phyloP scores from a whole-genome alignment of 805 yeast genomes.

The Teunomyces atbi region DNA sequence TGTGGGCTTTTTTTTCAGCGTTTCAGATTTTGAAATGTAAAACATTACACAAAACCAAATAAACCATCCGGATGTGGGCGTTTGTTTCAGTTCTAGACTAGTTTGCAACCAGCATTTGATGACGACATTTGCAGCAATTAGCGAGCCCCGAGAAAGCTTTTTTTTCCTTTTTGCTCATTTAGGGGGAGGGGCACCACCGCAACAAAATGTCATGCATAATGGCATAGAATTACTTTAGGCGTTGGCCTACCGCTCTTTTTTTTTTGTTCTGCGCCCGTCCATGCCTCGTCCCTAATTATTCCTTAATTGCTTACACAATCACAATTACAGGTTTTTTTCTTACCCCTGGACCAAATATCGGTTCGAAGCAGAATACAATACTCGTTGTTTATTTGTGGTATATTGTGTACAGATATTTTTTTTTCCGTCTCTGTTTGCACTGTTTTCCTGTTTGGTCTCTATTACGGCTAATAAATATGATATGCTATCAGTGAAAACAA shows the following conservation, averaged over 20 bases:
- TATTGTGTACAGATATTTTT: too few relatives aligned
- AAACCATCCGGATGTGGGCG: background rate
- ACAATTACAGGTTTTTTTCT: background rate
- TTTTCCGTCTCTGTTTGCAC: too few relatives aligned
- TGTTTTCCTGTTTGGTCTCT: too few relatives aligned
- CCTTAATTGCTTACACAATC: background rate
- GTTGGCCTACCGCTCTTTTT: background rate
- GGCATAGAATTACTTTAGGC: background rate
- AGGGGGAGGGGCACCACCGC: too few relatives aligned
- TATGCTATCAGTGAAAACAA: background rate
- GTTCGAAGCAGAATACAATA: background rate
- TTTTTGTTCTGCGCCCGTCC: background rate
- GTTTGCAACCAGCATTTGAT: background rate
- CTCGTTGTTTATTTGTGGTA: too few relatives aligned
- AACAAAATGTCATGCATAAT: too few relatives aligned
- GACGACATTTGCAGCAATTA: conserved; percentile 3
- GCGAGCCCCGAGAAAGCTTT: too few relatives aligned
- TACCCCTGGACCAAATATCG: background rate
- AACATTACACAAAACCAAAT: conserved; percentile 13
- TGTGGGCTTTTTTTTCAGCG: conserved; percentile 8
- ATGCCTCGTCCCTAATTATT: too few relatives aligned
- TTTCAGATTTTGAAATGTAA: conserved; percentile 15
- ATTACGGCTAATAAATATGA: too few relatives aligned
- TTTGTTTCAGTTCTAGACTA: conserved; percentile 4
- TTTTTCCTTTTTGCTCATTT: too few relatives aligned